Conservation (phyloP, 2,329 filamentous ascomycete genomes). For the Colletotrichum sojae region DNA sequence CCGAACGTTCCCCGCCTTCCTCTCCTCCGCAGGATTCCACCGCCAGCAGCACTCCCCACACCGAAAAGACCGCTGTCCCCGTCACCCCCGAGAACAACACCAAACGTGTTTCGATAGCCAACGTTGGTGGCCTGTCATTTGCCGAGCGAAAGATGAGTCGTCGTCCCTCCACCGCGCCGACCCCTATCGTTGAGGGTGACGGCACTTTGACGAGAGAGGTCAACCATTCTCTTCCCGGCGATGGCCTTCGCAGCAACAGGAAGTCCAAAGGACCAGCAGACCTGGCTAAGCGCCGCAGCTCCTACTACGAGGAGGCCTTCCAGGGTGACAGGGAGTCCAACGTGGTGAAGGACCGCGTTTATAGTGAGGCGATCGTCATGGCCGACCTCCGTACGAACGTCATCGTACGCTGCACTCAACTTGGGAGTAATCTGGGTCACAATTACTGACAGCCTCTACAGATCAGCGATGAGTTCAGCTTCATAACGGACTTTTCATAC, state of each 20-base stretch:
- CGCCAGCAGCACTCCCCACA: constrained; percentile 17
- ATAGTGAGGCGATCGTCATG: constrained; percentile 70
- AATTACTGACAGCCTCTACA: constrained; percentile 51
- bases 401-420: constrained; percentile 63
- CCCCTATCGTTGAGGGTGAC: constrained; percentile 52
- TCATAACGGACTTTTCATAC: constrained; percentile 81
- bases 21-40: constrained; percentile 25
- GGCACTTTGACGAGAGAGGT: constrained; percentile 53
- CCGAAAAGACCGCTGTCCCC: constrained; percentile 20
- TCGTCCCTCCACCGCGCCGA: constrained; percentile 42
- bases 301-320: constrained; percentile 64
- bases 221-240: constrained; percentile 56
- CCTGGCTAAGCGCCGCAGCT: constrained; percentile 55
- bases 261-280: constrained; percentile 51
- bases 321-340: constrained; percentile 50
- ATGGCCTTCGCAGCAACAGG: constrained; percentile 48
- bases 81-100: constrained; percentile 33
- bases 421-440: not conserved
- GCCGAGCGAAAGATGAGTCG: constrained; percentile 50
- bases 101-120: constrained; percentile 26
- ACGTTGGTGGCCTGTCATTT: constrained; percentile 44
- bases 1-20: constrained; percentile 36
- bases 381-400: constrained; percentile 76
- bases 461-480: constrained; percentile 81
- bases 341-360: constrained; percentile 61